Base-by-base conservation (phyloP, 2,329 filamentous ascomycete genomes). In the Xenosphaeropsis pyriputrescens region DNA sequence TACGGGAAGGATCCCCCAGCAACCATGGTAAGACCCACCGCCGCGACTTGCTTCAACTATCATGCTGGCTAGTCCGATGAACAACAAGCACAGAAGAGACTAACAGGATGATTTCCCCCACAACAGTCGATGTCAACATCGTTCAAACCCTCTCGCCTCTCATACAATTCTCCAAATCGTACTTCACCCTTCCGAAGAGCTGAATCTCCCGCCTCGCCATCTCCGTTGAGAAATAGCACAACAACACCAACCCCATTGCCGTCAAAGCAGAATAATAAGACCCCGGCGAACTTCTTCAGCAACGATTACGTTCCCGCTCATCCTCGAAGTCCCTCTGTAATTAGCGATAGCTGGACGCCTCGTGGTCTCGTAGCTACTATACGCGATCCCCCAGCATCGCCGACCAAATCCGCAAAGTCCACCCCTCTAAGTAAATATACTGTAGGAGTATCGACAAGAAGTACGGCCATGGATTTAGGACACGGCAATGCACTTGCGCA, bases 101-200 rank as follows among this genome's bases (percentile, higher is more conserved):
- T 26, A 26, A 26, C 22, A 26, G 7, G 22, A 26, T 26, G 22
- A 26, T 26, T 26, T 26, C 22, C 22, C 22, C 22, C 22, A 26
- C 22, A 26, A 26, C 13, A 39, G 36, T 16, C 32, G 12, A 52
- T 51, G 47, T 42, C 49, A 37, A 54, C 64, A 36, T 62, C 71
- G 40, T 84, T 79, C 58, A 83, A 82, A 56, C 77, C 78, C 12
- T 83, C 79, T 17, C 77, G 77, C 39, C 61, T 84, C 43, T 78
- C 78, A 42, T 83, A 80, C 59, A 76, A 76, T 46, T 79, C 80
- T 47, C 75, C 80, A 34, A 70, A 74, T 47, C 74, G 82, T 54
- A 70, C 62, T 51, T 79, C 75, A 36, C 75, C 75, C 11, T 79
- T 79, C 53, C 68, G 74, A 41, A 61, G 74, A 47, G 65, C 72